phyloP scores from a whole-genome alignment of 225 moss, liverwort and hornwort species.

The Pseudisothecium myosuroides region DNA sequence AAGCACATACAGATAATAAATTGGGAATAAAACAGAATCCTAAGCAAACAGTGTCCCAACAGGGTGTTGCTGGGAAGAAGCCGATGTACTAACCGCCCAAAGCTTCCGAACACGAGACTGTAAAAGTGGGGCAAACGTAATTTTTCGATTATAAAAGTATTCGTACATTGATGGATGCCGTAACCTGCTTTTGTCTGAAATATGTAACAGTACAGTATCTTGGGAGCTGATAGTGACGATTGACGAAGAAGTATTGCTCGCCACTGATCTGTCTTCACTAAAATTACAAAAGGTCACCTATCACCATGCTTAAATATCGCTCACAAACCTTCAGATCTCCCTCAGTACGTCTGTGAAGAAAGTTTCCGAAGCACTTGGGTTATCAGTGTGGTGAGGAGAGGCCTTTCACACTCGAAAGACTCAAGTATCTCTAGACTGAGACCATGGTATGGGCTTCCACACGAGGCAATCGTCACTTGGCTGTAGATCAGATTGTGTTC shows the following conservation, averaged over 20 bases:
- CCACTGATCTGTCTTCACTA: background rate
- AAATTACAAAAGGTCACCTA: slow-evolving; percentile 20
- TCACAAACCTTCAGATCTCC: background rate
- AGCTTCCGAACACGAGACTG: background rate
- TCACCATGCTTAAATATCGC: background rate
- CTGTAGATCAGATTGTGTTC: background rate
- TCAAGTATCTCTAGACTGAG: background rate
- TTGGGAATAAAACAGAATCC: background rate
- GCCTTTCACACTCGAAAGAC: background rate
- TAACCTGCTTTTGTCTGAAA: background rate
- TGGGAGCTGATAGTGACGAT: background rate
- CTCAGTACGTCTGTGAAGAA: background rate
- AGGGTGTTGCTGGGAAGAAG: background rate
- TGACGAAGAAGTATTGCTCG: background rate
- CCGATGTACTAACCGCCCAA: background rate
- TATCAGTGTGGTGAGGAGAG: background rate
- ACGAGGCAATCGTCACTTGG: background rate
- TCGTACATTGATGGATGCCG: slow-evolving; percentile 9
- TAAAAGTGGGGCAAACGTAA: background rate
- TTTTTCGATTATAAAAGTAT: slow-evolving; percentile 3
- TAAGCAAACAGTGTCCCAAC: background rate
- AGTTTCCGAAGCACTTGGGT: background rate
- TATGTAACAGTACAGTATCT: background rate
- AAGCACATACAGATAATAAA: background rate
- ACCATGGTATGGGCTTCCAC: background rate